Evolutionary conservation across 495 filamentous ascomycete genomes (phyloP), one percentile per base, ranked within the genome.

Genomic region (Hypoxylon rickii): DNA sequence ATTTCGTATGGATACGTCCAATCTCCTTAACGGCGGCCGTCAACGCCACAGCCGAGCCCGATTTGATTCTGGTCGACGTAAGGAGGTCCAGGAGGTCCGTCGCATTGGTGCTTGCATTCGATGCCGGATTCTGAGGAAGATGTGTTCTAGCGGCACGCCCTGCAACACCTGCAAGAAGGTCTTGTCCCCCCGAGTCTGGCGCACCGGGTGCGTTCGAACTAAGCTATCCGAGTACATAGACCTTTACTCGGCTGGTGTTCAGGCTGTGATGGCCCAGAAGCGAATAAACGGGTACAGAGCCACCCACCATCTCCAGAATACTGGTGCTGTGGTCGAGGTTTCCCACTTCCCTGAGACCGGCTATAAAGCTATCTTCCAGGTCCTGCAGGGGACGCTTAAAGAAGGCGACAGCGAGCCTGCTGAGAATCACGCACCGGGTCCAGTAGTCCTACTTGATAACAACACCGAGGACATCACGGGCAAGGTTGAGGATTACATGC

Each of bases 81-180:
- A 85, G 63, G 87, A 96, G 67, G 89, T 96, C 2, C 86, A 90
- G 62, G 85, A 87, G 61, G 84, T 94, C 21, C 81, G 90, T 19
- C 89, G 90, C 63, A 79, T 83, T 19, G 90, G 90, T 16, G 90
- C 90, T 11, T 96, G 90, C 62, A 89, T 92, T 46, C 83, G 90
- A 38, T 96, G 90, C 71, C 82, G 89, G 2, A 91, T 96, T 75
- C 74, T 96, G 8, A 88, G 90, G 64, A 96, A 96, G 71, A 87
- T 88, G 1, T 96, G 90, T 63, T 92, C 89, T 3, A 83, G 83
- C 11, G 89, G 87, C 20, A 86, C 76, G n/a, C 90, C 90, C 3
- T 96, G 90, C 64, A 83, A 78, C 16, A 88, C 89, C n/a, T 96
- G 90, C 53, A 76, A 79, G 20, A 88, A 86, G 58, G 87, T 94